Conservation (phyloP, 2,329 filamentous ascomycete genomes). For the Emergomyces pasteurianus region DNA sequence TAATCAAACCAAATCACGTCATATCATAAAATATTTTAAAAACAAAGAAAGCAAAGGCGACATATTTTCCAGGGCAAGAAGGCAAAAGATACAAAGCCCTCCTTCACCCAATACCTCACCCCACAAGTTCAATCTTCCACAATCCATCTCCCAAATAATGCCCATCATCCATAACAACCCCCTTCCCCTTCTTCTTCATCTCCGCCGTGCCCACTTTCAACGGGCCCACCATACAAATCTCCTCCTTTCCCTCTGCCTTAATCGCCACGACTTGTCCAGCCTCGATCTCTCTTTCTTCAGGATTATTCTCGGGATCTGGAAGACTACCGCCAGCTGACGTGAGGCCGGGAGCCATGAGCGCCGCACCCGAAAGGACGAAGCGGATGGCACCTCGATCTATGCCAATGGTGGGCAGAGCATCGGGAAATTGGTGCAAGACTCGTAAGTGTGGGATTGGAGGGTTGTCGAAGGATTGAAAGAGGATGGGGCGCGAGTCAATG, state of each 20-base stretch:
- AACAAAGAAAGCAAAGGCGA: background rate
- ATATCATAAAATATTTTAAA: background rate
- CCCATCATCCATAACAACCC: conserved; percentile 81
- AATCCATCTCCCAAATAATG: conserved; percentile 92
- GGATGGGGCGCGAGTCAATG: conserved; percentile 64
- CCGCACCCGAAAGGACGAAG: conserved; percentile 86
- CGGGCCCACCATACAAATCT: conserved; percentile 78
- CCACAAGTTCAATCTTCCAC: conserved; percentile 56
- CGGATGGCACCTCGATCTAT: conserved; percentile 95
- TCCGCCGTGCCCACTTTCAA: conserved; percentile 78
- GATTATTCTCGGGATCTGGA: conserved; percentile 41
- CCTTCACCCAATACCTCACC: background rate
- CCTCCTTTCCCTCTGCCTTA: conserved; percentile 83
- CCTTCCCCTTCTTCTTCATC: conserved; percentile 89
- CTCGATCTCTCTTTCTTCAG: conserved; percentile 48
- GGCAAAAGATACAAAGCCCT: conserved; percentile 28
- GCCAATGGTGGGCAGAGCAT: conserved; percentile 68
- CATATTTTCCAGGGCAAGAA: background rate
- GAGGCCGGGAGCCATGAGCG: conserved; percentile 90
- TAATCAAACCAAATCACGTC: background rate
- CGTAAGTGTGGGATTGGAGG: conserved; percentile 76
- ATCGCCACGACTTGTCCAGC: conserved; percentile 79
- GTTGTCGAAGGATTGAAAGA: conserved; percentile 76
- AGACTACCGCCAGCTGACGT: conserved; percentile 73
- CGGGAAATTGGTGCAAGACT: conserved; percentile 81